phyloP scores from a whole-genome alignment of 2,329 filamentous ascomycete genomes.

The Triangularia setosa region DNA sequence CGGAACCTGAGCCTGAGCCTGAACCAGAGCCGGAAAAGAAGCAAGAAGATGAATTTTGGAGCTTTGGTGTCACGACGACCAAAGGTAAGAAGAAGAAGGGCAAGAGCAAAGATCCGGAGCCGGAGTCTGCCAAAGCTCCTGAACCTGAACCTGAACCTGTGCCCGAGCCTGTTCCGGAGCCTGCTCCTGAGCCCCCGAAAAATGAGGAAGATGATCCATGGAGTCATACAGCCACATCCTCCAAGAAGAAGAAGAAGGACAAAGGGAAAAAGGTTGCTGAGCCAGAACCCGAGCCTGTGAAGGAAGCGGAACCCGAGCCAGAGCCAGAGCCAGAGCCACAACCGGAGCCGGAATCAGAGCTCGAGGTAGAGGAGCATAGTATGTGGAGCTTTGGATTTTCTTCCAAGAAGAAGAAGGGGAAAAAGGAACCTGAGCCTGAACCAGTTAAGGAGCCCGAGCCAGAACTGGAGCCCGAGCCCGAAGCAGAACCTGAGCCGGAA shows the following conservation, averaged over 20 bases:
- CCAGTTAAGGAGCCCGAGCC: constrained; percentile 20
- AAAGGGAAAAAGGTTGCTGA: constrained; percentile 26
- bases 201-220: constrained; percentile 17
- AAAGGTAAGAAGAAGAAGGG: constrained; percentile 21
- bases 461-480: constrained; percentile 33
- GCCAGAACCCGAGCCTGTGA: constrained; percentile 37
- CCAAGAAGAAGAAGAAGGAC: constrained; percentile 37
- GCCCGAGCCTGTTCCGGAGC: background rate
- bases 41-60: constrained; percentile 22
- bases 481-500: constrained; percentile 32
- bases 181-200: background rate
- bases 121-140: constrained; percentile 16
- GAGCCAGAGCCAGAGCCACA: constrained; percentile 7
- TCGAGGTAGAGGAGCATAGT: constrained; percentile 26
- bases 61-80: background rate
- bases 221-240: constrained; percentile 28
- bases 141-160: background rate
- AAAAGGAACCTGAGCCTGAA: constrained; percentile 22
- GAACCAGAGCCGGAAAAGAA: constrained; percentile 37
- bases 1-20: constrained; percentile 23
- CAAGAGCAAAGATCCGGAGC: constrained; percentile 32
- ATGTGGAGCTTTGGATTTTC: constrained; percentile 28
- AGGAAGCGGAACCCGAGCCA: constrained; percentile 37
- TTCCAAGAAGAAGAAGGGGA: constrained; percentile 35
- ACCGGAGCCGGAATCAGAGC: constrained; percentile 24